phyloP scores from a whole-genome alignment of 2,329 filamentous ascomycete genomes.

The Xylariomycetidae sp. region DNA sequence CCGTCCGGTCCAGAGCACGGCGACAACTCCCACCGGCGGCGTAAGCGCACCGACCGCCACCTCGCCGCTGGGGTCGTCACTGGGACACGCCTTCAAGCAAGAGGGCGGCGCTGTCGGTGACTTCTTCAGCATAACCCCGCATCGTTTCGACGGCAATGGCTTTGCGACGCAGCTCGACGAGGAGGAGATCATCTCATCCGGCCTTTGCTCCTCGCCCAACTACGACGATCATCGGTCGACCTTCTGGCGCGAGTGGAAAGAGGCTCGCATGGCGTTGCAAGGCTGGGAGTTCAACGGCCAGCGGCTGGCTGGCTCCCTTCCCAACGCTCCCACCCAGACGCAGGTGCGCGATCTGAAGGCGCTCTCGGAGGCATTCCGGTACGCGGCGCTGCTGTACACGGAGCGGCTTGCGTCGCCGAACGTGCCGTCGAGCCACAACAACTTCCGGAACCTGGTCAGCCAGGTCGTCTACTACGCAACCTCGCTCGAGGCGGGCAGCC shows the following conservation, averaged over 20 bases:
- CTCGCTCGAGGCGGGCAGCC: slow-evolving; percentile 64
- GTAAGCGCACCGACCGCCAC: slow-evolving; percentile 21
- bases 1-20: slow-evolving; percentile 43
- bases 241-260: slow-evolving; percentile 88
- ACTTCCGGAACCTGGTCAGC: slow-evolving; percentile 77
- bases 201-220: slow-evolving; percentile 35
- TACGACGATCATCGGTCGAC: slow-evolving; percentile 54
- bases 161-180: slow-evolving; percentile 53
- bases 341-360: slow-evolving; percentile 71
- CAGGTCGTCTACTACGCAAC: slow-evolving; percentile 80
- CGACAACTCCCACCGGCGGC: slow-evolving; percentile 19
- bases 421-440: slow-evolving; percentile 64
- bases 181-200: slow-evolving; percentile 42
- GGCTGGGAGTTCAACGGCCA: slow-evolving; percentile 69
- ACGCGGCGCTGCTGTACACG: slow-evolving; percentile 82
- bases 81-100: slow-evolving; percentile 38
- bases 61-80: slow-evolving; percentile 35
- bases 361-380: slow-evolving; percentile 85
- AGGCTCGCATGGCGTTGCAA: slow-evolving; percentile 68
- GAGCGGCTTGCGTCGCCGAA: slow-evolving; percentile 77
- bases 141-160: slow-evolving; percentile 62
- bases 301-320: slow-evolving; percentile 44
- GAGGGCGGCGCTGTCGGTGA: slow-evolving; percentile 32
- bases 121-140: slow-evolving; percentile 46
- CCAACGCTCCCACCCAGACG: slow-evolving; percentile 43